Conservation (phyloP, 208 protist genomes). For the Wallacemonas collosoma region DNA sequence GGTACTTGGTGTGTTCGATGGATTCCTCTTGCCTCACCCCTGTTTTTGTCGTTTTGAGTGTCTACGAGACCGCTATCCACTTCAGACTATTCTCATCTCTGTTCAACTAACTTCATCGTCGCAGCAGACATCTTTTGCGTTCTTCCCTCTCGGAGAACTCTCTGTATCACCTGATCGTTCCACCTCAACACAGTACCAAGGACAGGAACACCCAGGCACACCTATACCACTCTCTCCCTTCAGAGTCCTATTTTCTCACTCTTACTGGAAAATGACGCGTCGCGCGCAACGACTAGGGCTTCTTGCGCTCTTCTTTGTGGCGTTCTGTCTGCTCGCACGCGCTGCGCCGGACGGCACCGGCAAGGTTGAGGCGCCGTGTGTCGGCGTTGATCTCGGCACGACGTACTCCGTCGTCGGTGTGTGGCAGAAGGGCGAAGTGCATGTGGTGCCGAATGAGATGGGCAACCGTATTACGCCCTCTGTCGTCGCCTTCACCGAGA, state of each 20-base stretch:
- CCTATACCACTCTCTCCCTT: neutral
- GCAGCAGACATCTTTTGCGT: neutral
- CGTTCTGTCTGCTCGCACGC: conserved; percentile 19
- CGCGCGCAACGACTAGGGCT: neutral
- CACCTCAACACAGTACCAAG: neutral
- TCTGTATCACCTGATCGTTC: neutral
- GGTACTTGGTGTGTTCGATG: neutral
- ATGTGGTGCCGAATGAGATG: conserved; percentile 98
- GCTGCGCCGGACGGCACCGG: conserved; percentile 61
- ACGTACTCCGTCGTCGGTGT: conserved; percentile 98
- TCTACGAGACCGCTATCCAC: neutral
- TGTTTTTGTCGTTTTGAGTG: conserved; percentile 11
- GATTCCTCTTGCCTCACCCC: neutral
- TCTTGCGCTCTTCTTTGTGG: conserved; percentile 23
- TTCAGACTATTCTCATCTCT: neutral
- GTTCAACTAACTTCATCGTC: neutral
- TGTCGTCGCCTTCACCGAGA: conserved; percentile 97
- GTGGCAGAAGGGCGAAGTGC: conserved; percentile 93
- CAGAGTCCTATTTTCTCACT: neutral
- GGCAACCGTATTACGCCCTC: conserved; percentile 98
- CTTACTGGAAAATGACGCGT: conserved; percentile 1
- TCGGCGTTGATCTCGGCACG: conserved; percentile 95
- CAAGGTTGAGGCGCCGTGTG: conserved; percentile 87
- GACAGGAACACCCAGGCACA: too few relatives aligned
- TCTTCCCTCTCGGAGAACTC: neutral